Evolutionary conservation across 2,329 filamentous ascomycete genomes (phyloP), one percentile per base, ranked within the genome.

Genomic region (Diaporthe batatas): DNA sequence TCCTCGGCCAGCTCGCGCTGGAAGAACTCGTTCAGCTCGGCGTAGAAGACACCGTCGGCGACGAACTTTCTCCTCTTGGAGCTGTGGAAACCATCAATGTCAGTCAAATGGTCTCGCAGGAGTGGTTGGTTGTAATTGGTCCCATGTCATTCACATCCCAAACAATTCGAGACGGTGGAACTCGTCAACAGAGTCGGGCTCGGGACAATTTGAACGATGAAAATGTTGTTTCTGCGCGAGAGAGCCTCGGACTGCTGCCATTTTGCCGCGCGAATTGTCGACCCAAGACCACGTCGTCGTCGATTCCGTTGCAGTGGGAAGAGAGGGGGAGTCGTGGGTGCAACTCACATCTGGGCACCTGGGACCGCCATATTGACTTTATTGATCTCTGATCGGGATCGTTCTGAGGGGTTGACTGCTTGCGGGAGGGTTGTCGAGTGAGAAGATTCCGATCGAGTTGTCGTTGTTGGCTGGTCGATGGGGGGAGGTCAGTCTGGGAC

Each of bases 21-120:
- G 94, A 99, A 99, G 93, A 99, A 99, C 91, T 99, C 96, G 93
- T 99, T 99, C 88, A 99, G 90, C 90, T 99, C 96, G 90, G 96
- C 96, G 89, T 98, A 99, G 94, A 99, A 99, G 84, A 99, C 96
- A 92, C 96, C 96, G 88, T 99, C 96, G 81, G 93, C 94, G 85
- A 96, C 93, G 90, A 95, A 96, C 92, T 96, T 96, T 91, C 93
- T 94, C 87, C 93, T 89, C 92, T 96, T 96, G 86, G 93, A 95
- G 87, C 93, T 95, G 84, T 78, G 62, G 71, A 70, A 74, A 54
- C 74, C 65, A 54, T 53, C 14, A 36, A 21, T 67, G 76, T 73
- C 75, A 76, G 72, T 32, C 32, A 73, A 64, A 32, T 70, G 55
- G 67, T 64, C 53, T 70, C 36, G 55, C 42, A 34, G 8, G 59